Percentiles rank a stretch among this genome's conserved stretches.
Conservation (phyloP, 371 early-diverging fungal species). For the Mucor piriformis region DNA sequence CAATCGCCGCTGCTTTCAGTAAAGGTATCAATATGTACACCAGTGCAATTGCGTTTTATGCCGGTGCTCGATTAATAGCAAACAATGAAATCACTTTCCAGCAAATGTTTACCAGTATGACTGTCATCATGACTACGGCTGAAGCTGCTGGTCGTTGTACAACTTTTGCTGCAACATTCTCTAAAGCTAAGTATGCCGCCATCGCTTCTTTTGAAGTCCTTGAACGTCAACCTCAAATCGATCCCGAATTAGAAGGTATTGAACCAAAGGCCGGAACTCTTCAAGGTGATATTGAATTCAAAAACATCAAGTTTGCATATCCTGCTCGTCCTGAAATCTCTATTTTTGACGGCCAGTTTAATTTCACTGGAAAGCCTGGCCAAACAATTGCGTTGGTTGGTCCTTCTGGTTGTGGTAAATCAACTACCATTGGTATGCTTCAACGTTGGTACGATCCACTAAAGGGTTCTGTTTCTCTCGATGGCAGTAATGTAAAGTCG, state of each 20-base stretch:
- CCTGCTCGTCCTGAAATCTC: slow-evolving; percentile 78
- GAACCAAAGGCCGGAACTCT: slow-evolving; percentile 40
- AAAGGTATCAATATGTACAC: slow-evolving; percentile 66
- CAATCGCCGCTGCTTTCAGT: slow-evolving; percentile 66
- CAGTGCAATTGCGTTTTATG: slow-evolving; percentile 60
- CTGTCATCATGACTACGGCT: slow-evolving; percentile 72
- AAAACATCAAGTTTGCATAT: slow-evolving; percentile 75
- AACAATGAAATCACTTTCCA: slow-evolving; percentile 32
- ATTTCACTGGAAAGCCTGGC: slow-evolving; percentile 71
- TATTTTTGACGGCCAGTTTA: slow-evolving; percentile 76
- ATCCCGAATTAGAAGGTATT: slow-evolving; percentile 67
- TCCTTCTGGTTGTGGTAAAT: slow-evolving; percentile 86
- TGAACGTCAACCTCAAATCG: slow-evolving; percentile 73
- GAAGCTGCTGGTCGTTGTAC: slow-evolving; percentile 65
- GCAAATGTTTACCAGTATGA: slow-evolving; percentile 66
- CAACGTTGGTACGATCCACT: slow-evolving; percentile 86
- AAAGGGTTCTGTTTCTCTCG: slow-evolving; percentile 64
- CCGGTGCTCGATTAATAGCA: slow-evolving; percentile 50
- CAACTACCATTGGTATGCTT: slow-evolving; percentile 79
- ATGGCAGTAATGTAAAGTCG: slow-evolving; percentile 64
- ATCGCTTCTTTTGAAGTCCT: slow-evolving; percentile 72
- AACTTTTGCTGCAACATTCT: slow-evolving; percentile 60
- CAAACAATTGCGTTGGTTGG: slow-evolving; percentile 90
- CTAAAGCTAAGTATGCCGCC: slow-evolving; percentile 83
- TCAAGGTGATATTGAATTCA: slow-evolving; percentile 56